A percentile compares a stretch with the other conserved stretches of the same genome.
phyloP scores from a whole-genome alignment of 1,284 basidiomycete species.

The Tilletia setariae region DNA sequence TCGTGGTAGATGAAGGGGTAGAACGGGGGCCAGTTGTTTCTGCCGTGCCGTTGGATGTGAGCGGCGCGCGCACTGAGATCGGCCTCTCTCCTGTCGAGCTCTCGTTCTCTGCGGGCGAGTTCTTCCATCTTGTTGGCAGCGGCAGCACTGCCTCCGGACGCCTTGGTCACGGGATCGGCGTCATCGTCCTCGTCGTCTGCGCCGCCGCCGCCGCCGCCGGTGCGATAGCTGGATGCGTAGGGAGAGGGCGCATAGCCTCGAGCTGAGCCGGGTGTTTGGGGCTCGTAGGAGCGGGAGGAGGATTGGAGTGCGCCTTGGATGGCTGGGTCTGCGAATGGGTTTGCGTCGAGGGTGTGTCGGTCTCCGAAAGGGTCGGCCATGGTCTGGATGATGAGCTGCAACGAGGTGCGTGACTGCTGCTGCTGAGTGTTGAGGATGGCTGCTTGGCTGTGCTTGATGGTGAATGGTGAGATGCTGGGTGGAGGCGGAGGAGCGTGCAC shows the following conservation, averaged over 20 bases:
- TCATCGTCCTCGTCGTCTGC: background rate
- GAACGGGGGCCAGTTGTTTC: constrained; percentile 87
- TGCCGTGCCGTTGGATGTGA: constrained; percentile 72
- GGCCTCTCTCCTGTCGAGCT: constrained; percentile 72
- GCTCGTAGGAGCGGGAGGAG: constrained; percentile 36
- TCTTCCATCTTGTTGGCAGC: constrained; percentile 60
- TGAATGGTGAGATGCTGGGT: no score
- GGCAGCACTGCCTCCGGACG: constrained; percentile 1
- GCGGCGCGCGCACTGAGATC: constrained; percentile 64
- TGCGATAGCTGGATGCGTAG: background rate
- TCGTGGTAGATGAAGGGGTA: constrained; percentile 91
- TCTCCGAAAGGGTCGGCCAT: constrained; percentile 42
- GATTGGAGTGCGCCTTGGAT: constrained; percentile 47
- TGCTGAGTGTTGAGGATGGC: background rate
- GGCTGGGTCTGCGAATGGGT: constrained; percentile 56
- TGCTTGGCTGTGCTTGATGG: background rate
- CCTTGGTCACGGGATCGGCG: background rate
- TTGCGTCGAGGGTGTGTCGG: constrained; percentile 46
- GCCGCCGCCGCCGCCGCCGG: background rate
- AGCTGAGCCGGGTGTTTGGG: background rate
- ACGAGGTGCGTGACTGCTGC: no score
- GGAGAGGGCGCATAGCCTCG: background rate
- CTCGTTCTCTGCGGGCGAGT: constrained; percentile 69
- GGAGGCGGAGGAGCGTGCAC: no score
- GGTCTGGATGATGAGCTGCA: background rate